Base-by-base conservation (phyloP, 495 filamentous ascomycete genomes). In the Neurospora intermedia region DNA sequence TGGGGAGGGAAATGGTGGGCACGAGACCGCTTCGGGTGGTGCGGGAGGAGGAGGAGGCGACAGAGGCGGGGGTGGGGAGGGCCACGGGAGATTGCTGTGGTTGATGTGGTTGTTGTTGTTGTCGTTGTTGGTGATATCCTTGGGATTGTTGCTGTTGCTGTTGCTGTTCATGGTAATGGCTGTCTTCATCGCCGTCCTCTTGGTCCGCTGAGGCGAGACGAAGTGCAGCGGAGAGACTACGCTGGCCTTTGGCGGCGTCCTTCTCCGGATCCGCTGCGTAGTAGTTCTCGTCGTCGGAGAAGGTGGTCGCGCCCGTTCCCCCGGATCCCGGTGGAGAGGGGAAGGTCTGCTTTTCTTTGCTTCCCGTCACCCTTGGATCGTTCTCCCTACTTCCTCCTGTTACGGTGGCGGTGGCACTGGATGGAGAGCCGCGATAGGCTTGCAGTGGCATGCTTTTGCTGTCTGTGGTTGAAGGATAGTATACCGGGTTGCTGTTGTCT, bases 1-100 rank as follows among this genome's bases (percentile, higher is more conserved):
- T 13, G 43, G 69, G 35, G 35, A 48, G 76, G 70, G 74, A 70
- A 43, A 70, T 31, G 42, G 75, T 71, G 20, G 59, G 43, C 15
- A 66, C 71, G 7, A 48, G 42, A 10, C 48, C 48, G 42, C 48
- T 69, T 13, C 71, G 72, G 35, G 69, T 73, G 54, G 62, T 41
- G 8, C 27, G 23, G 48, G 43, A 42, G 42, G 41, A 43, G 35
- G 45, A 43, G 35, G 45, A 66, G 76, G 70, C 43, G 59, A 69
- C 66, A 69, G 69, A 40, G 45, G 9, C 43, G 69, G 3, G 71
- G 74, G 43, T 69, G 41, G n/a, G 35, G 8, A 73, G 66, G 42
- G 62, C 70, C 38, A 23, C 69, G 18, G 38, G 59, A 43, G 20
- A 35, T 69, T 27, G 42, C 7, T 20, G 45, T n/a, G 43, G 27